Percentiles rank a stretch among this genome's conserved stretches.
Conservation (phyloP, 2,329 filamentous ascomycete species). For the Exophiala sp. region DNA sequence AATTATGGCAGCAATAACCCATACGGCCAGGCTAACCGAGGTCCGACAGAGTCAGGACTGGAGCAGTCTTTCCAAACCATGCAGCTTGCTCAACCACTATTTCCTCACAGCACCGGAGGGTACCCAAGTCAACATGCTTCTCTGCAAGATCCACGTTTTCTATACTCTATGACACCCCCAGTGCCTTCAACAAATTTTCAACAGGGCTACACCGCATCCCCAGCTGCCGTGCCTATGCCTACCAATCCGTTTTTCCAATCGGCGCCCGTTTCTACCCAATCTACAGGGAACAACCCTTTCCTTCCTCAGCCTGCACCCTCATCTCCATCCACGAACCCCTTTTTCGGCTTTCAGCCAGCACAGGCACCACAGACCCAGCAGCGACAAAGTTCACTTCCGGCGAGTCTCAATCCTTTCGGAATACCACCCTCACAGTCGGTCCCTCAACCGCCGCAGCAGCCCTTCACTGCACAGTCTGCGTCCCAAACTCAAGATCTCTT, state of each 20-base stretch:
- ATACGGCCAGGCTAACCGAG: constrained; percentile 33
- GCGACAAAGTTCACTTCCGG: constrained; percentile 14
- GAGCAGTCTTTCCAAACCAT: constrained; percentile 73
- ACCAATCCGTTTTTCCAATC: constrained; percentile 46
- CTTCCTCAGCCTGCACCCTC: constrained; percentile 17
- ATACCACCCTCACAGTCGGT: constrained; percentile 21
- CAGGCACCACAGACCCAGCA: constrained; percentile 24
- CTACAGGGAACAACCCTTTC: constrained; percentile 28
- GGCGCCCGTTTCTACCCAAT: constrained; percentile 20
- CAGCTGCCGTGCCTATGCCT: constrained; percentile 17
- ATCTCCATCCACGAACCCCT: constrained; percentile 25
- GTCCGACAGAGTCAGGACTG: constrained; percentile 44
- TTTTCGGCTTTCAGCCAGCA: constrained; percentile 18
- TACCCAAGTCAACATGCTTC: constrained; percentile 44
- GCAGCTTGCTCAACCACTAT: constrained; percentile 66
- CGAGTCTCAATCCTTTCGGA: constrained; percentile 26
- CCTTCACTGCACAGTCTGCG: constrained; percentile 13
- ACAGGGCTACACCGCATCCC: constrained; percentile 31
- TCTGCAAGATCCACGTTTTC: constrained; percentile 38
- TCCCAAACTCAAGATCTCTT: constrained; percentile 20
- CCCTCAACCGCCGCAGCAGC: constrained; percentile 11
- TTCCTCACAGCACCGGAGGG: constrained; percentile 72
- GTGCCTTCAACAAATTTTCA: constrained; percentile 28
- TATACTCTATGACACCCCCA: constrained; percentile 45
- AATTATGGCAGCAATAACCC: constrained; percentile 29